These are phyloP conservation scores for Colletotrichum navitas DNA, from an alignment of 2,329 filamentous ascomycete genomes.

Conservation along the genomic window DNA sequence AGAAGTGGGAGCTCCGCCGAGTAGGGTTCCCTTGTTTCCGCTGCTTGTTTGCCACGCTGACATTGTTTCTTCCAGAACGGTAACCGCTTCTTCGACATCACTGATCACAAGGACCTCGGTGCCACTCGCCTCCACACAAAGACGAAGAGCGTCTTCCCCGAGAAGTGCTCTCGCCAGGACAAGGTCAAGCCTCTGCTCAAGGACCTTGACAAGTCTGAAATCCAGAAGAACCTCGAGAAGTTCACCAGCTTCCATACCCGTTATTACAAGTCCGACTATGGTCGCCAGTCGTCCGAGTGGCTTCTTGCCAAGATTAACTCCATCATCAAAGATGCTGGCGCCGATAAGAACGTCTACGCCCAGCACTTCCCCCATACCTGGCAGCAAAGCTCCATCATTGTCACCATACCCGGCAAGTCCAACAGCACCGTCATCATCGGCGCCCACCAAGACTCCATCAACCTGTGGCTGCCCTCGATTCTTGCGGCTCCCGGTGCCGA, in stretches of 20 bases:
- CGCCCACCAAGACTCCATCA: constrained; percentile 95
- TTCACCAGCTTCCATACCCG: constrained; percentile 85
- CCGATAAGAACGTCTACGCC: constrained; percentile 75
- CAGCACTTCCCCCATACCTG: constrained; percentile 84
- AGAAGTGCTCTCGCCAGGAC: constrained; percentile 72
- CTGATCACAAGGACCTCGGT: constrained; percentile 77
- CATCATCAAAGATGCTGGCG: constrained; percentile 79
- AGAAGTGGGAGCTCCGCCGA: constrained; percentile 92
- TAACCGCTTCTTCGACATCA: constrained; percentile 94
- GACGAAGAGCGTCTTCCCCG: constrained; percentile 72
- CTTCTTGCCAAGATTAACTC: constrained; percentile 80
- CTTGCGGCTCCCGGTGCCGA: constrained; percentile 93
- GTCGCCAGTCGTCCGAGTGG: constrained; percentile 89
- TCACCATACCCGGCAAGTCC: constrained; percentile 87
- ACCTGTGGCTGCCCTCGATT: constrained; percentile 87
- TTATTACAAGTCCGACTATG: constrained; percentile 84
- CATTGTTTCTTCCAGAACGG: constrained; percentile 71
- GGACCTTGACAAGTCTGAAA: constrained; percentile 79
- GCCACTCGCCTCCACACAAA: constrained; percentile 51
- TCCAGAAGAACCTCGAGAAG: constrained; percentile 82
- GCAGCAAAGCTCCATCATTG: constrained; percentile 92
- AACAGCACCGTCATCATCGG: constrained; percentile 90
- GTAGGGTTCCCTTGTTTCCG: constrained; percentile 61
- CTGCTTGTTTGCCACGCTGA: not conserved
- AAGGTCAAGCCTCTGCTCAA: constrained; percentile 76